A percentile compares a stretch with the other conserved stretches of the same genome.
Evolutionary conservation across 768 basidiomycete species (phyloP).

Genomic region (Melanogaster broomeanus): DNA sequence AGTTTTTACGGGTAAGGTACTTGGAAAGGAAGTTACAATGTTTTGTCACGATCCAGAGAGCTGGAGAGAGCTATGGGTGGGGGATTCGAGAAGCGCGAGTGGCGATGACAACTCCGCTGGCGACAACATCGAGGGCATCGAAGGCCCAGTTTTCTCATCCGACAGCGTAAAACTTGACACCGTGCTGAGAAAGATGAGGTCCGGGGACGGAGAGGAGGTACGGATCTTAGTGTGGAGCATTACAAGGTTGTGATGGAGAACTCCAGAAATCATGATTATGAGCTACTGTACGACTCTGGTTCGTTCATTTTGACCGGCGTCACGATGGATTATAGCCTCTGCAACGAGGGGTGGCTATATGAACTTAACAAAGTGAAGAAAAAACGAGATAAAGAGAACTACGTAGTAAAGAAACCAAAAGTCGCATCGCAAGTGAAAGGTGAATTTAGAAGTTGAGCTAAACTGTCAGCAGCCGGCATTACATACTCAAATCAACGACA

Average conservation of each 20-base stretch:
- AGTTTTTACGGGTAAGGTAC: background rate
- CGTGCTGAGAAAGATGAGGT: slow-evolving; percentile 14
- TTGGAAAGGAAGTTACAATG: slow-evolving; percentile 7
- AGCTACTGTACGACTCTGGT: too few species aligned
- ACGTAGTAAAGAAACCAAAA: too few species aligned
- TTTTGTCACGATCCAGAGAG: slow-evolving; percentile 29
- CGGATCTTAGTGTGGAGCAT: slow-evolving; percentile 21
- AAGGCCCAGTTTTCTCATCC: slow-evolving; percentile 24
- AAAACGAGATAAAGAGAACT: too few species aligned
- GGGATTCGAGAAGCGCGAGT: background rate
- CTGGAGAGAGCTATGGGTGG: slow-evolving; percentile 30
- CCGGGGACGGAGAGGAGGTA: background rate
- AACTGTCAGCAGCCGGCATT: too few species aligned
- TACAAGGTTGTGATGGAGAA: slow-evolving; percentile 14
- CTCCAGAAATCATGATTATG: too few species aligned
- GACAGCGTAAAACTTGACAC: slow-evolving; percentile 34
- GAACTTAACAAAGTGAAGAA: too few species aligned
- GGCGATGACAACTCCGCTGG: background rate
- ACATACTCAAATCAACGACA: too few species aligned
- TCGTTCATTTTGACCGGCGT: too few species aligned
- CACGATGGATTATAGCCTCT: too few species aligned
- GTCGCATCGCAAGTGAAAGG: too few species aligned
- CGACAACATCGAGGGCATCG: background rate
- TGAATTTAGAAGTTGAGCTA: too few species aligned
- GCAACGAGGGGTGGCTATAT: too few species aligned